Evolutionary conservation across 129 eudicot species (phyloP).

Genomic region (Flaveria linearis): DNA sequence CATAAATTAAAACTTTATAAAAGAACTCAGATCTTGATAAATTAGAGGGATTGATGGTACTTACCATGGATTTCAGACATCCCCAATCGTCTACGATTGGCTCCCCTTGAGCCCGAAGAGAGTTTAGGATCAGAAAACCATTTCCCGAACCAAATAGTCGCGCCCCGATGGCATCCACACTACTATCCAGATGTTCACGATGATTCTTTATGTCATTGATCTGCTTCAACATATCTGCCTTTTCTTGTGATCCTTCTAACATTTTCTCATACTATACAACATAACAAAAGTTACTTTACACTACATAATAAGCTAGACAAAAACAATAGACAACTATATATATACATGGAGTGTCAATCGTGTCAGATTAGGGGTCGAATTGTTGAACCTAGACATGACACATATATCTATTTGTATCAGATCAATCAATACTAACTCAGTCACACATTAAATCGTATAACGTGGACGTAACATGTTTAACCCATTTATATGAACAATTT

Average conservation of each 20-base stretch:
- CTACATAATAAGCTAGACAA: background rate
- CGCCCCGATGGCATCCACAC: conserved; percentile 56
- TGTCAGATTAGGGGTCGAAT: too few relatives aligned
- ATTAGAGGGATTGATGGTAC: background rate
- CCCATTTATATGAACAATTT: too few relatives aligned
- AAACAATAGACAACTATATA: too few relatives aligned
- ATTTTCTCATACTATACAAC: conserved; percentile 55
- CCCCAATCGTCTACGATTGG: conserved; percentile 76
- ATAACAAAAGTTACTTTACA: background rate
- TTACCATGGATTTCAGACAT: conserved; percentile 87
- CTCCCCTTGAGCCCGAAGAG: conserved; percentile 32
- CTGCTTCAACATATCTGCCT: conserved; percentile 45
- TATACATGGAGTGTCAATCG: too few relatives aligned
- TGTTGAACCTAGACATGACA: too few relatives aligned
- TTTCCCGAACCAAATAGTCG: conserved; percentile 54
- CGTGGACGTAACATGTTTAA: too few relatives aligned
- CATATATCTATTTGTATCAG: too few relatives aligned
- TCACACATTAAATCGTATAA: too few relatives aligned
- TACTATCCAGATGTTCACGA: conserved; percentile 65
- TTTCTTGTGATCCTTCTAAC: conserved; percentile 40
- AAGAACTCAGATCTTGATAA: background rate
- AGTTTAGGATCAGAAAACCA: conserved; percentile 39
- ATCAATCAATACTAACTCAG: too few relatives aligned
- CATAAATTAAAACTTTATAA: too few relatives aligned
- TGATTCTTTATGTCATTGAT: conserved; percentile 52